Percentiles rank a stretch among this genome's conserved stretches.
phyloP scores from a whole-genome alignment of 371 early-diverging fungal species.

The Mortierella sp. region DNA sequence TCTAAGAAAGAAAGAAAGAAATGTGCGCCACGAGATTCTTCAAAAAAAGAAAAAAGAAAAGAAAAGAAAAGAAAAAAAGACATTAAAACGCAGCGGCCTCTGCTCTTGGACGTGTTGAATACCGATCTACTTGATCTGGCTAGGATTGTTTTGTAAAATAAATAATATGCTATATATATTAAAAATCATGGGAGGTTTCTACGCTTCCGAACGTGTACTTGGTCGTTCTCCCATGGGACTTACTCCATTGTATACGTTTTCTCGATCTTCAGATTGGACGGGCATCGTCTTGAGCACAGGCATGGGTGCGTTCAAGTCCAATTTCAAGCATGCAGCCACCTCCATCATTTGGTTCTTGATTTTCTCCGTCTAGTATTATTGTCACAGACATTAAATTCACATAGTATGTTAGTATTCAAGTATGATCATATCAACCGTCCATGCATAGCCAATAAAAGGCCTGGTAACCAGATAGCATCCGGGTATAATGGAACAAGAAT shows the following conservation, averaged over 20 bases:
- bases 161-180: no score
- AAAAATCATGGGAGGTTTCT: background rate
- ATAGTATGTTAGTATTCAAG: background rate
- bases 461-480: background rate
- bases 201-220: background rate
- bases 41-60: background rate
- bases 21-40: background rate
- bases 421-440: slow-evolving; percentile 1
- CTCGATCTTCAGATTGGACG: slow-evolving; percentile 39
- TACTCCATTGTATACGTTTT: slow-evolving; percentile 27
- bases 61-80: background rate
- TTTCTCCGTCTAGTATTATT: slow-evolving; percentile 35
- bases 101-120: slow-evolving; percentile 32
- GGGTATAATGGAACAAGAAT: slow-evolving; percentile 19
- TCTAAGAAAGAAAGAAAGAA: background rate
- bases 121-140: slow-evolving; percentile 42
- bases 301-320: slow-evolving; percentile 46
- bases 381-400: background rate
- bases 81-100: slow-evolving; percentile 13
- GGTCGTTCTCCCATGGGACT: background rate
- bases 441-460: slow-evolving; percentile 11
- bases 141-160: background rate
- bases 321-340: slow-evolving; percentile 48
- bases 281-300: slow-evolving; percentile 53
- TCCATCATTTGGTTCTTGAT: slow-evolving; percentile 56